Conservation (phyloP, 495 filamentous ascomycete species). For the Penicillium riverlandense region DNA sequence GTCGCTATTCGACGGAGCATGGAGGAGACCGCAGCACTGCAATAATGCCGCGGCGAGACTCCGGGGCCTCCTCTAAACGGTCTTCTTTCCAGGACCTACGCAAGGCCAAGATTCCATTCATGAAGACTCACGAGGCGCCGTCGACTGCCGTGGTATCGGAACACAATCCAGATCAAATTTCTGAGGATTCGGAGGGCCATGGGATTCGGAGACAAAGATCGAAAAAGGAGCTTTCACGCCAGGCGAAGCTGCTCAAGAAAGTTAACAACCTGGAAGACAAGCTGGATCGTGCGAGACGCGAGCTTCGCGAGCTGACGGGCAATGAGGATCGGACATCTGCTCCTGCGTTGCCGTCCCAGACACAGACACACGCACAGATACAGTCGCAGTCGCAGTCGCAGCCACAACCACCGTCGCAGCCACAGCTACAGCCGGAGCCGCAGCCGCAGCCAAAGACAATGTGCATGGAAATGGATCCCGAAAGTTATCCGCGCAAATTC, state of each 20-base stretch:
- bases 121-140: slow-evolving; percentile 10
- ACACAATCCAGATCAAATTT: slow-evolving; percentile 11
- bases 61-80: slow-evolving; percentile 21
- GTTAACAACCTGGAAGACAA: slow-evolving; percentile 62
- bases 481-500: slow-evolving; percentile 37
- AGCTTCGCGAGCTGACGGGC: slow-evolving; percentile 45
- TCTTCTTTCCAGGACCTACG: slow-evolving; percentile 35
- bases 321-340: slow-evolving; percentile 29
- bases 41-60: slow-evolving; percentile 12
- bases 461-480: slow-evolving; percentile 28
- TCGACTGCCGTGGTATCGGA: slow-evolving; percentile 1
- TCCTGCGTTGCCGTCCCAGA: not conserved
- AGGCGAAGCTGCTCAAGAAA: slow-evolving; percentile 54
- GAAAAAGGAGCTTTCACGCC: slow-evolving; percentile 53
- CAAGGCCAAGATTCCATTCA: slow-evolving; percentile 24
- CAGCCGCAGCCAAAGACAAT: slow-evolving; percentile 8
- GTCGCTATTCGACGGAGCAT: not conserved
- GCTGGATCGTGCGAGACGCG: slow-evolving; percentile 48
- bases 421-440: too few species aligned
- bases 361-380: too few species aligned
- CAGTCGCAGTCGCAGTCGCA: too few species aligned
- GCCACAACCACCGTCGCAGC: too few species aligned
- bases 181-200: slow-evolving; percentile 20
- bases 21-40: not conserved
- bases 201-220: slow-evolving; percentile 45